phyloP scores from a whole-genome alignment of 2,329 filamentous ascomycete genomes.

The Cladosporium velox region DNA sequence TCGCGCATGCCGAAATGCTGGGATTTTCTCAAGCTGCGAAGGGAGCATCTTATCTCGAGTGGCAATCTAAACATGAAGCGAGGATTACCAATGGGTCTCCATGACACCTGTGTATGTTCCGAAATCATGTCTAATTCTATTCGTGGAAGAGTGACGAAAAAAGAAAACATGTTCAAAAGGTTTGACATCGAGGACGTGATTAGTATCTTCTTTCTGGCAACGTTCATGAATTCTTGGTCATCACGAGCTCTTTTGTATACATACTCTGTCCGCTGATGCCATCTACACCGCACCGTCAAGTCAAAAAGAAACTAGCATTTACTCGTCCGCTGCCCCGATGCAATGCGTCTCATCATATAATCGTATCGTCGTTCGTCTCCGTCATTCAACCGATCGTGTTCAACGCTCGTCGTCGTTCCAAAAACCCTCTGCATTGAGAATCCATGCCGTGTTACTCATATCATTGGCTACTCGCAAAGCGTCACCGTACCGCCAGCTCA shows the following conservation, averaged over 20 bases:
- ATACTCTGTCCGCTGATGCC: neutral
- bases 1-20: too few relatives aligned
- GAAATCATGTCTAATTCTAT: too few relatives aligned
- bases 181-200: neutral
- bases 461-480: neutral
- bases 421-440: neutral
- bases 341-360: neutral
- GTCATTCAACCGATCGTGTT: neutral
- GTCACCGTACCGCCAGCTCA: constrained; percentile 29
- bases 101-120: too few relatives aligned
- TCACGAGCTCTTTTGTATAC: neutral
- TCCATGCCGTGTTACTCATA: neutral
- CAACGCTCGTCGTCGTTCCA: neutral
- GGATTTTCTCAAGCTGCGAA: too few relatives aligned
- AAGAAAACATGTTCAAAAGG: too few relatives aligned
- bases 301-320: neutral
- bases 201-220: too few relatives aligned
- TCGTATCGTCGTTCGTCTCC: neutral
- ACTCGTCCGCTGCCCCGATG: neutral
- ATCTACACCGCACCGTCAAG: neutral
- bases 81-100: too few relatives aligned
- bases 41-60: too few relatives aligned
- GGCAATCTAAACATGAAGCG: too few relatives aligned
- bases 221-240: neutral
- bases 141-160: too few relatives aligned